Evolutionary conservation across 768 basidiomycete species (phyloP), one percentile per base, ranked within the genome.

Genomic region (Mycena kentingensis): DNA sequence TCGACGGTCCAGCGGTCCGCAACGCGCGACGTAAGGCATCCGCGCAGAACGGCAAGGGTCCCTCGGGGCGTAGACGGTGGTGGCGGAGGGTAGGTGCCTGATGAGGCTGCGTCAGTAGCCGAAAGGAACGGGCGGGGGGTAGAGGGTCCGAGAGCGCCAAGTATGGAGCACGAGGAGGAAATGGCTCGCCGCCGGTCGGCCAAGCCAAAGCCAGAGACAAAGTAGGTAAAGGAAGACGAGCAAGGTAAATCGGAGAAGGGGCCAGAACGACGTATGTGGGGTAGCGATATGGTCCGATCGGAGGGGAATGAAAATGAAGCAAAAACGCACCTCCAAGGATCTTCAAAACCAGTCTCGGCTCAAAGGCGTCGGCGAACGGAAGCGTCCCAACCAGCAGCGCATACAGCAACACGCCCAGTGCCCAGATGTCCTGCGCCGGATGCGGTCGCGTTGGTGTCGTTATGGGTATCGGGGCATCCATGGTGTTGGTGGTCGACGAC

Each of bases 351-450:
- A 98, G 69, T 28, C 96, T 76, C 1, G 93, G 94, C 68, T 99
- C 96, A 63, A 90, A 99, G 0, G 87, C 73, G 68, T 99, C 96
- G 28, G 66, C 72, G 67, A 98, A 98, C 0, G 97, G 97, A 6
- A 98, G 74, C n/a, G 77, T 74, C 3, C 93, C 93, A 0, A 85
- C 85, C 18, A 98, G 77, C 1, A 99, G 75, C 7, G 87, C 84
- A 65, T 93, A 91, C 2, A 99, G 82, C 57, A 97, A 79, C 49
- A 94, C 85, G 0, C 97, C 97, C 2, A 98, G 73, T 0, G 97
- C 94, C 97, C 97, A 99, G 25, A 98, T 85, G 58, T 99, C 97
- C 64, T 94, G 91, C 0, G 90, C 83, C 2, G 93, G 87, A 60
- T 82, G 72, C 0, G 81, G 78, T 38, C 24, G 41, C 5, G 25